Percentiles rank a stretch among this genome's conserved stretches.
Evolutionary conservation across 495 filamentous ascomycete species (phyloP).

Genomic region (Penicillium daleae): DNA sequence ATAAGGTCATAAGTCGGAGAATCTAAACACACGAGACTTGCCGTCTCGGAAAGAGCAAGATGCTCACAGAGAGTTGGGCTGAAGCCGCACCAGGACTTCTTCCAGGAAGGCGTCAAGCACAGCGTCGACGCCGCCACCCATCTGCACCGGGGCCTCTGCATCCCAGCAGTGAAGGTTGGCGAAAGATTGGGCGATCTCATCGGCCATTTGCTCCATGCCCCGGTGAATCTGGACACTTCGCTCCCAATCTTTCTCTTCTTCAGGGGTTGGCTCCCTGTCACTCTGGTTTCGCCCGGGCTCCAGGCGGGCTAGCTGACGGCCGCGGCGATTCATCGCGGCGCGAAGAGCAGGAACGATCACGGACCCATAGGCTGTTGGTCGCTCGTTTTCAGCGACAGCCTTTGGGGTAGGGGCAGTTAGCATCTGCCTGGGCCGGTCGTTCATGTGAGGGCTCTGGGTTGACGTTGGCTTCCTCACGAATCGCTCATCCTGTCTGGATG

Average conservation of each 20-base stretch:
- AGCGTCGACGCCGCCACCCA: conserved; percentile 84
- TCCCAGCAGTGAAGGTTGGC: conserved; percentile 88
- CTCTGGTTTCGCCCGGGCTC: conserved; percentile 24
- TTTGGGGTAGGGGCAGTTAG: neutral
- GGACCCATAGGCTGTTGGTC: conserved; percentile 36
- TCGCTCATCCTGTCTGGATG: conserved; percentile 21
- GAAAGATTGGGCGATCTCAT: conserved; percentile 75
- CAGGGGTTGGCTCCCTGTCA: conserved; percentile 14
- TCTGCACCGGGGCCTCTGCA: conserved; percentile 78
- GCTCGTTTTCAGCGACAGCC: conserved; percentile 16
- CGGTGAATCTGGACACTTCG: conserved; percentile 78
- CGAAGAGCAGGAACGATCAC: conserved; percentile 91
- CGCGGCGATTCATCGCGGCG: conserved; percentile 81
- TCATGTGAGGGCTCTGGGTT: conserved; percentile 7
- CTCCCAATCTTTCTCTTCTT: conserved; percentile 40
- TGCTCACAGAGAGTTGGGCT: conserved; percentile 41
- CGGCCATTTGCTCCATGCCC: conserved; percentile 74
- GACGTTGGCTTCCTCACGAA: conserved; percentile 9
- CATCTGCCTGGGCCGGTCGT: conserved; percentile 12
- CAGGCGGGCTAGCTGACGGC: conserved; percentile 33
- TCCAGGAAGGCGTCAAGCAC: conserved; percentile 93
- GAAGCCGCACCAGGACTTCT: conserved; percentile 91
- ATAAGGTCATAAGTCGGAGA: neutral
- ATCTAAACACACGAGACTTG: neutral
- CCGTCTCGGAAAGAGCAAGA: neutral